Percentiles rank a stretch among this genome's conserved stretches.
These are phyloP conservation scores for Exophiala xenobiotica DNA, from an alignment of 2,329 filamentous ascomycete species.

Conservation along the genomic window DNA sequence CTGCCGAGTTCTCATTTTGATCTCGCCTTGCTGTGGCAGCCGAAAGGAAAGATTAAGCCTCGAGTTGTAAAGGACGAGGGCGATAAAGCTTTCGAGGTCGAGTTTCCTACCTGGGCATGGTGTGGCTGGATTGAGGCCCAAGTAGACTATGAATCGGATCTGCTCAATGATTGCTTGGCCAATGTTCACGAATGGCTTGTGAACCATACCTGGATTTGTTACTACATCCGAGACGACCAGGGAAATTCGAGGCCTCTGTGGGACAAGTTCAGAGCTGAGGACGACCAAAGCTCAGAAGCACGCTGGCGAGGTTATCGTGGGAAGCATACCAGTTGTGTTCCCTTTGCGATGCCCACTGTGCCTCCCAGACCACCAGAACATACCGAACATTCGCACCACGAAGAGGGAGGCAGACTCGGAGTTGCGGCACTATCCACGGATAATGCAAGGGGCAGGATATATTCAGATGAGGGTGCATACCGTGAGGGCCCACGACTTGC, in stretches of 20 bases:
- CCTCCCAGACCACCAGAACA: neutral
- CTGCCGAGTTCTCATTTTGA: slow-evolving; percentile 39
- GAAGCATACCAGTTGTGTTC: neutral
- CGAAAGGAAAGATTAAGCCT: neutral
- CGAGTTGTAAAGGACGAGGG: neutral
- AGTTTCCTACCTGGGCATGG: slow-evolving; percentile 42
- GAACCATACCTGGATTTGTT: slow-evolving; percentile 40
- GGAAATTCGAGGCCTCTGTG: slow-evolving; percentile 36
- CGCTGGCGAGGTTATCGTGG: slow-evolving; percentile 6
- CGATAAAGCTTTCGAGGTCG: slow-evolving; percentile 4
- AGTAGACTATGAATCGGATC: slow-evolving; percentile 27
- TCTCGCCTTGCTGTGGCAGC: slow-evolving; percentile 38
- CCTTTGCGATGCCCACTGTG: neutral
- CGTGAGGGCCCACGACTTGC: no score
- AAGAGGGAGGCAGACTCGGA: no score
- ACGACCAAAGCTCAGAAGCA: neutral
- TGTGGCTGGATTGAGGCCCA: slow-evolving; percentile 34
- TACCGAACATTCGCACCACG: no score
- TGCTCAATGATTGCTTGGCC: slow-evolving; percentile 30
- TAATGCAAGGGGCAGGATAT: no score
- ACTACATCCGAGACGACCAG: slow-evolving; percentile 37
- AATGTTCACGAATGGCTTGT: slow-evolving; percentile 38
- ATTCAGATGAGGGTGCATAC: no score
- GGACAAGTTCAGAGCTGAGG: slow-evolving; percentile 19
- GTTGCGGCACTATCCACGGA: no score